Evolutionary conservation across 129 eudicot species (phyloP), one percentile per base, ranked within the genome.

Genomic region (Flaveria bidentis): DNA sequence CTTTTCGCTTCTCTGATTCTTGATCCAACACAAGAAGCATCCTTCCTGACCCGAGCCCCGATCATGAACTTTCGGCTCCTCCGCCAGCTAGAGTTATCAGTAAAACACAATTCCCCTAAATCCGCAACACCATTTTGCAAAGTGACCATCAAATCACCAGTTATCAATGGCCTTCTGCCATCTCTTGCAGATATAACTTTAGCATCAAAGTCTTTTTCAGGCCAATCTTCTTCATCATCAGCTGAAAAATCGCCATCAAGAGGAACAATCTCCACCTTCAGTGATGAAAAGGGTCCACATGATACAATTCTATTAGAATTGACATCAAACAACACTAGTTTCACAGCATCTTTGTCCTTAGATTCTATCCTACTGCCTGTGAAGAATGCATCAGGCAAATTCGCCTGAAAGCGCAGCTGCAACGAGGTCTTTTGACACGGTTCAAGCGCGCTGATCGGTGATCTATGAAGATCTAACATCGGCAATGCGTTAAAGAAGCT

Each of bases 21-120:
- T 2, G 67, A 73, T 11, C 83, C 90, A 10, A 11, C 18, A 16
- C 78, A 79, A 22, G 42, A 79, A 22, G 42, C 49, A 25, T 84
- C 78, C 33, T 78, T 76, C 33, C 71, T 76, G 71, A 72, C 83
- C 77, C 87, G 85, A 1, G 91, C 88, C 20, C 97, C 98, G 60
- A 94, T 78, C 49, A 88, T 80, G 72, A 94, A 94, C 74, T 80
- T 94, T 68, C 98, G 77, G 77, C 96, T 78, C 69, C 87, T 86
- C 42, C 87, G 76, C 98, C 98, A 94, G 75, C 97, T 94, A 22
- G 98, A 94, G 78, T 94, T 94, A 80, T 94, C 98, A 1, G 98
- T 88, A 42, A 94, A 88, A 85, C 78, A 55, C 17, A 89, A 51
- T 7, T 94, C 89, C 16, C 89, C 86, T 25, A 94, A n/a, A 55